phyloP scores from a whole-genome alignment of 768 basidiomycete genomes.

The Filobasidium wieringae region DNA sequence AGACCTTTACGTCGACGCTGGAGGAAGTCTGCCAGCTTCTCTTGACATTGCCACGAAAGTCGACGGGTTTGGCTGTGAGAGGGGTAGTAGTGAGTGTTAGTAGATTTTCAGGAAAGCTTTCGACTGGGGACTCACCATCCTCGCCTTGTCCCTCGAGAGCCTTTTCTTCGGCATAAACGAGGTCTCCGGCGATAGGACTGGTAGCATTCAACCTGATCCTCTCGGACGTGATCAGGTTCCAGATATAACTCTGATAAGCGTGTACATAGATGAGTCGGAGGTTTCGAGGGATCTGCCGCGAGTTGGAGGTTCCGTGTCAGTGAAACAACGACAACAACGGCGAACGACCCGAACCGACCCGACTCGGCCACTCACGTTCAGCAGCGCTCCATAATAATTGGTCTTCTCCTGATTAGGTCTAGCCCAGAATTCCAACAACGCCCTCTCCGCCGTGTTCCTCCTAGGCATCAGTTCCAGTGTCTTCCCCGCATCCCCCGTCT shows the following conservation, averaged over 20 bases:
- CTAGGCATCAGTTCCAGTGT: conserved; percentile 79
- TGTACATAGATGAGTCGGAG: conserved; percentile 95
- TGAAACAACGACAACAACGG: too few species aligned
- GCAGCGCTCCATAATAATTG: conserved; percentile 61
- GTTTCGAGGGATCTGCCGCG: conserved; percentile 74
- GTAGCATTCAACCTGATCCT: conserved; percentile 62
- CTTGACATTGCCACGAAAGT: conserved; percentile 13
- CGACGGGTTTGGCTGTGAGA: conserved; percentile 2
- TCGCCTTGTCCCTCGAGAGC: conserved; percentile 30
- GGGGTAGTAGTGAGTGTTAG: background rate
- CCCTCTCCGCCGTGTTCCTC: conserved; percentile 83
- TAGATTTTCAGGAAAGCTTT: background rate
- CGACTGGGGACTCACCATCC: conserved; percentile 12
- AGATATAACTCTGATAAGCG: conserved; percentile 95
- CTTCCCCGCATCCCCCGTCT: conserved; percentile 63
- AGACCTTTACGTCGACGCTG: conserved; percentile 53
- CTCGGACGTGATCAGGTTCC: conserved; percentile 95
- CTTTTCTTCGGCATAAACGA: conserved; percentile 56
- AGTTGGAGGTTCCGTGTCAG: too few species aligned
- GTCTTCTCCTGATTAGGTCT: conserved; percentile 68
- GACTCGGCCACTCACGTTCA: conserved; percentile 56
- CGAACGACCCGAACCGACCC: background rate
- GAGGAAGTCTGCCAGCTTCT: conserved; percentile 32
- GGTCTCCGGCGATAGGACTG: conserved; percentile 69
- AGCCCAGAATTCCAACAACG: conserved; percentile 74